Evolutionary conservation across 352 stramenopile species (phyloP).

Genomic region (Phytophthora foliorum): DNA sequence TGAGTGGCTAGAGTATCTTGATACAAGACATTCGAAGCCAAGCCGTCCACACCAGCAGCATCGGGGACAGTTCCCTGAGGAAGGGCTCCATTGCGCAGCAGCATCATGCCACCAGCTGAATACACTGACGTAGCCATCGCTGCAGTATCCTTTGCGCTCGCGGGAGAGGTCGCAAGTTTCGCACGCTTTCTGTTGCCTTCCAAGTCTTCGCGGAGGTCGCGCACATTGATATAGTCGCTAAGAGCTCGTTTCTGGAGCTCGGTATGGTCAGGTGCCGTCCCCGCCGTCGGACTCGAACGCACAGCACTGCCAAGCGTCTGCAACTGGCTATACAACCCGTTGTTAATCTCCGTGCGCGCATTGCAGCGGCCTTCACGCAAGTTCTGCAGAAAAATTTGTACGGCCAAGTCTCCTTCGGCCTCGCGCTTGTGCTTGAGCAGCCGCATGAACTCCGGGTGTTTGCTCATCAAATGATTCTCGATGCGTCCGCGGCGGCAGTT

Average conservation of each 20-base stretch:
- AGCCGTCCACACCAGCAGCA: constrained; percentile 13
- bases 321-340: constrained; percentile 67
- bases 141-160: constrained; percentile 14
- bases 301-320: constrained; percentile 25
- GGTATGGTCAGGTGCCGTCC: constrained; percentile 1
- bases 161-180: constrained; percentile 16
- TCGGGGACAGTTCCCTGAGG: constrained; percentile 9
- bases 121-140: constrained; percentile 25
- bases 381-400: constrained; percentile 83
- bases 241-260: constrained; percentile 44
- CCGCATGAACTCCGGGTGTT: constrained; percentile 86
- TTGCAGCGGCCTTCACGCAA: constrained; percentile 80
- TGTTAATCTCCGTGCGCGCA: constrained; percentile 72
- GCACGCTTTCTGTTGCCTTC: constrained; percentile 39
- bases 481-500: constrained; percentile 83
- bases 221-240: constrained; percentile 37
- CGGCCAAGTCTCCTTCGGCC: constrained; percentile 68
- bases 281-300: constrained; percentile 11
- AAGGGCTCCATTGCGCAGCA: constrained; percentile 14
- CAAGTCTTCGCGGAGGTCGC: constrained; percentile 31
- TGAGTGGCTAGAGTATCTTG: constrained; percentile 39
- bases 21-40: constrained; percentile 31
- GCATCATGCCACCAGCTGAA: constrained; percentile 30
- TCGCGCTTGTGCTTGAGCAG: constrained; percentile 85
- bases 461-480: constrained; percentile 84